Evolutionary conservation across 2,329 filamentous ascomycete species (phyloP), one percentile per base, ranked within the genome.

Genomic region (Colletotrichum lupini): DNA sequence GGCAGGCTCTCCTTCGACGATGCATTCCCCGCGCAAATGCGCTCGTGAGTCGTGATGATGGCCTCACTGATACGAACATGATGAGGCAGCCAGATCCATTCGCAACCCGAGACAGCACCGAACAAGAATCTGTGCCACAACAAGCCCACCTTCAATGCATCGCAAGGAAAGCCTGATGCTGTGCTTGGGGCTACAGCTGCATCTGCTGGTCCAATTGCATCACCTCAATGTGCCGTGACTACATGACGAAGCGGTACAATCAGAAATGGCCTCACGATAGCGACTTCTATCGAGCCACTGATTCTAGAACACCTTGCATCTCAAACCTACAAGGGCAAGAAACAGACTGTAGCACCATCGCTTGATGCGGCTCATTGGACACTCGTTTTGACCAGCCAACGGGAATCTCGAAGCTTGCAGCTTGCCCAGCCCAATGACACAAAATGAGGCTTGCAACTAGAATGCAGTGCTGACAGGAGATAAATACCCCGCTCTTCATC

Each of bases 401-500:
- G 12, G 30, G 30, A 49, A 52, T 42, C 24, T 32, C 32, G 32
- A 42, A 24, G 5, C 42, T 53, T 59, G 37, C 59, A 49, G 53
- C 24, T 7, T 49, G 57, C 42, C 49, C n/a, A 65, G 26, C 49
- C 70, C 66, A 64, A 65, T 70, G 35, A 42, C 42, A 53, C n/a
- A 53, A 67, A 73, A 69, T 64, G 67, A 73, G 70, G 67, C 70
- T 60, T 70, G 35, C 70, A 30, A 61, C n/a, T 42, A 9, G 4
- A n/a, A 28, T 57, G 49, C 64, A 49, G 26, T 57, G 49, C 53
- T 69, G 58, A 53, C 12, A 14, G 7, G 42, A 49, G 42, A 30
- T 52, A 70, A 46, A 73, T 73, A 73, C 70, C 70, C 70, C 70
- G 70, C 70, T 64, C 56, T 11, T 11, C 11, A n/a, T 61, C 60